A percentile compares a stretch with the other conserved stretches of the same genome.
phyloP scores from a whole-genome alignment of 441 rosid species.

The Biscutella laevigata region DNA sequence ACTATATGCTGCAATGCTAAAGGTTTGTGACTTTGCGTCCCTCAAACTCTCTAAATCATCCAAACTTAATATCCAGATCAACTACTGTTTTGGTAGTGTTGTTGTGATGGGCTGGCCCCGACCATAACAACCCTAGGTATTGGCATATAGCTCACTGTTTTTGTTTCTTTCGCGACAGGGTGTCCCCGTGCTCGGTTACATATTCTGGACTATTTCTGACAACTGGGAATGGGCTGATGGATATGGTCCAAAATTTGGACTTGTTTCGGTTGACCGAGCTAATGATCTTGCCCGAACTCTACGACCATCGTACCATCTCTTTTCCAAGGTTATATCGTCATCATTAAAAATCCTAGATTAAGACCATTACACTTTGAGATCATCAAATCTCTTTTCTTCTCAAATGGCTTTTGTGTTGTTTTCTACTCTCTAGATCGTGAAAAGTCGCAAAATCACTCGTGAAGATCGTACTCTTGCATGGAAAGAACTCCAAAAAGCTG shows the following conservation, averaged over 20 bases:
- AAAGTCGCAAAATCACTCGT: slow-evolving; percentile 53
- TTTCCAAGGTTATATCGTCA: slow-evolving; percentile 75
- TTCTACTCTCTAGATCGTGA: slow-evolving; percentile 47
- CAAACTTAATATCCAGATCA: not conserved
- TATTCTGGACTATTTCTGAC: slow-evolving; percentile 94
- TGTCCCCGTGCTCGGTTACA: slow-evolving; percentile 73
- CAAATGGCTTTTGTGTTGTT: not conserved
- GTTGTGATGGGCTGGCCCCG: not conserved
- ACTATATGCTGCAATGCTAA: slow-evolving; percentile 69
- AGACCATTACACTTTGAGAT: slow-evolving; percentile 8
- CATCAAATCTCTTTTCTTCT: slow-evolving; percentile 8
- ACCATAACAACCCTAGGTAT: not conserved
- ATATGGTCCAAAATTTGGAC: slow-evolving; percentile 97
- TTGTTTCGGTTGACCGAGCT: slow-evolving; percentile 81
- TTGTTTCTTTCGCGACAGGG: slow-evolving; percentile 42
- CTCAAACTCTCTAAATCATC: slow-evolving; percentile 18
- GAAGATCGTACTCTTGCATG: slow-evolving; percentile 64
- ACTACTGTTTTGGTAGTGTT: not conserved
- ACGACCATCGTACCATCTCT: slow-evolving; percentile 78
- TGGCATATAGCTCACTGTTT: slow-evolving; percentile 18
- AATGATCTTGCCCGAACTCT: slow-evolving; percentile 60
- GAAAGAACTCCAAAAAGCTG: slow-evolving; percentile 65
- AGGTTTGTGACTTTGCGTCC: slow-evolving; percentile 43
- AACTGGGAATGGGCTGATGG: slow-evolving; percentile 99
- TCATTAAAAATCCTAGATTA: not conserved